Evolutionary conservation across 257 asterid genomes (phyloP).

Genomic region (Henckelia pumila): DNA sequence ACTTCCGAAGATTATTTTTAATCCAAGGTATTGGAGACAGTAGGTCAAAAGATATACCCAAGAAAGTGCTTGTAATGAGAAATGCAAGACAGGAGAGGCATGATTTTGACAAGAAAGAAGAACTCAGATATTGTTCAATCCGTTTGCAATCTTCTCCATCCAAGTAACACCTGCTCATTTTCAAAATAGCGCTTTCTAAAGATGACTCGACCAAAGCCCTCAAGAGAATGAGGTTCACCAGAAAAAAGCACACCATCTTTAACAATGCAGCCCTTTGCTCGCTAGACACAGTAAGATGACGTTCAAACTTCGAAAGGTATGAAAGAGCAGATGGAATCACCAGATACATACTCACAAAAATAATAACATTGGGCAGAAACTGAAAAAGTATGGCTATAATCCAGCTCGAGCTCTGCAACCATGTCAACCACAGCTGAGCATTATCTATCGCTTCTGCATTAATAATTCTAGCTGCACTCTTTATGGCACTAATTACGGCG

Average conservation of each 20-base stretch:
- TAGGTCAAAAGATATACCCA: slow-evolving; percentile 92
- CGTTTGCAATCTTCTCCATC: slow-evolving; percentile 97
- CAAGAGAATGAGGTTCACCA: slow-evolving; percentile 89
- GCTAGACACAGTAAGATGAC: slow-evolving; percentile 92
- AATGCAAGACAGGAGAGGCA: slow-evolving; percentile 92
- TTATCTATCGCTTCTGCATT: slow-evolving; percentile 94
- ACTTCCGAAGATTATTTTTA: slow-evolving; percentile 75
- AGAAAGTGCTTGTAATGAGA: slow-evolving; percentile 82
- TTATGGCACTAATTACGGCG: slow-evolving; percentile 76
- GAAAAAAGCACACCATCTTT: slow-evolving; percentile 96
- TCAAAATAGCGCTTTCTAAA: slow-evolving; percentile 68
- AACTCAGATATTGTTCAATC: slow-evolving; percentile 75
- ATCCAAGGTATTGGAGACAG: slow-evolving; percentile 99
- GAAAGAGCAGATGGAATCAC: slow-evolving; percentile 88
- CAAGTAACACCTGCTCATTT: slow-evolving; percentile 94
- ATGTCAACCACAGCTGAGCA: slow-evolving; percentile 91
- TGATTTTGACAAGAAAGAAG: slow-evolving; percentile 83
- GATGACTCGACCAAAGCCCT: slow-evolving; percentile 92
- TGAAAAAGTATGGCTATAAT: slow-evolving; percentile 76
- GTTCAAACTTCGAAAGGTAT: slow-evolving; percentile 88
- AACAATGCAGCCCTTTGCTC: slow-evolving; percentile 89
- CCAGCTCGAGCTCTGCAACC: slow-evolving; percentile 98
- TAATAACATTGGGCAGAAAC: slow-evolving; percentile 91
- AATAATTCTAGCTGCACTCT: slow-evolving; percentile 80
- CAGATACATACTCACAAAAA: slow-evolving; percentile 92